phyloP scores from a whole-genome alignment of 1,284 basidiomycete species.

The Coriolopsis trogii region DNA sequence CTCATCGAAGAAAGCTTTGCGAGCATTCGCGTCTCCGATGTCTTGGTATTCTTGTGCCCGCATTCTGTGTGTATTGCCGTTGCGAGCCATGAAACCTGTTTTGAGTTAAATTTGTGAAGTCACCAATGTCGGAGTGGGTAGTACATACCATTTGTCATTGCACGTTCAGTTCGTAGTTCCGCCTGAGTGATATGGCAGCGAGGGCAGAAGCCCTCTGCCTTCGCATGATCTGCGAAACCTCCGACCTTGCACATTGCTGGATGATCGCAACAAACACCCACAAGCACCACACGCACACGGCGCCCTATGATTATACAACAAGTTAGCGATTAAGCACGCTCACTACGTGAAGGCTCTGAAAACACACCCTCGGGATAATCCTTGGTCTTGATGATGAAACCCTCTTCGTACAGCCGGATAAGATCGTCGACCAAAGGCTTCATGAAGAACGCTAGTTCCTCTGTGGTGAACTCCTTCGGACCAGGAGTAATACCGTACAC shows the following conservation, averaged over 20 bases:
- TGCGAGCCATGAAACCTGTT: too few relatives aligned
- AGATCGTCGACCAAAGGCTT: constrained; percentile 24
- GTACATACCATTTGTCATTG: too few relatives aligned
- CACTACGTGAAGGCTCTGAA: too few relatives aligned
- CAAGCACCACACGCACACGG: constrained; percentile 27
- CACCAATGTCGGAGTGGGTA: too few relatives aligned
- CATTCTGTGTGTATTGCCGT: too few relatives aligned
- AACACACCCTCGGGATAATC: constrained; percentile 22
- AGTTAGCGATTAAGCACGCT: neutral
- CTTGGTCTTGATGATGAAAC: constrained; percentile 4
- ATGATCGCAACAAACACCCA: constrained; percentile 31
- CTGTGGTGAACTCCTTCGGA: constrained; percentile 23
- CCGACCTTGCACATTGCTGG: constrained; percentile 36
- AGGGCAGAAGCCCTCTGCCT: too few relatives aligned
- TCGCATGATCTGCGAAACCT: constrained; percentile 33
- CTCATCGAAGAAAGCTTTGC: constrained; percentile 23
- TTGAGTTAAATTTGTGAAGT: too few relatives aligned
- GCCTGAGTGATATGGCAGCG: too few relatives aligned
- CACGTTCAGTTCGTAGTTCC: too few relatives aligned
- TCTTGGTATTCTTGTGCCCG: constrained; percentile 20
- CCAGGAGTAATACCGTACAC: constrained; percentile 21
- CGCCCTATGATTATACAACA: constrained; percentile 21
- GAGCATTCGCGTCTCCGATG: constrained; percentile 10
- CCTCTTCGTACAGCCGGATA: constrained; percentile 25
- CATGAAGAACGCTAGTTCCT: constrained; percentile 26